phyloP scores from a whole-genome alignment of 495 filamentous ascomycete genomes.

The Monascus purpureus region DNA sequence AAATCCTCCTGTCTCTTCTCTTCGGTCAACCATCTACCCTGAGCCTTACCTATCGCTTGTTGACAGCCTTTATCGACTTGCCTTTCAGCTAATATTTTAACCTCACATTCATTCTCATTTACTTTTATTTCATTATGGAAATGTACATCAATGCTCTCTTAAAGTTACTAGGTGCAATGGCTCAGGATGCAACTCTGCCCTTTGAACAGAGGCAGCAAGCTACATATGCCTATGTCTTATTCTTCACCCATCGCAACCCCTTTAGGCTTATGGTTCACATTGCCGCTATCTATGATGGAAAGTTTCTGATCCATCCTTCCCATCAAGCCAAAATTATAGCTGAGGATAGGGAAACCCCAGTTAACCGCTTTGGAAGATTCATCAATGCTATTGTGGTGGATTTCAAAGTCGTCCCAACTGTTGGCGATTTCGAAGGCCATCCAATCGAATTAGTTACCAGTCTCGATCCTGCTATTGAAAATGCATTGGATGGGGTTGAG shows the following conservation, averaged over 20 bases:
- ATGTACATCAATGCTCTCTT: conserved; percentile 1
- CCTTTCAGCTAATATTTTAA: neutral
- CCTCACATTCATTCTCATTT: neutral
- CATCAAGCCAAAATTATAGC: conserved; percentile 3
- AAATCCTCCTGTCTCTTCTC: neutral
- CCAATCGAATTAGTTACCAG: conserved; percentile 10
- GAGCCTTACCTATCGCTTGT: neutral
- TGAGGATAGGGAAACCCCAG: conserved; percentile 3
- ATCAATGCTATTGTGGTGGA: conserved; percentile 4
- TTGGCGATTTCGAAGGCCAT: conserved; percentile 12
- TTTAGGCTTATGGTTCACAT: conserved; percentile 12
- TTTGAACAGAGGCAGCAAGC: conserved; percentile 5
- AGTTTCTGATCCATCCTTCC: conserved; percentile 5
- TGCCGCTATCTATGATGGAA: conserved; percentile 4
- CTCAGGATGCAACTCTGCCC: conserved; percentile 1
- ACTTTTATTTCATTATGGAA: neutral
- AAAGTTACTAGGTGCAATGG: conserved; percentile 1
- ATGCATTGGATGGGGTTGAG: conserved; percentile 1
- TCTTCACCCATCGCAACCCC: conserved; percentile 4
- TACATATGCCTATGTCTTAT: conserved; percentile 6
- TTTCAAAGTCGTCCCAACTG: conserved; percentile 4
- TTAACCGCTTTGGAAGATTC: conserved; percentile 4
- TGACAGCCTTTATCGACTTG: neutral
- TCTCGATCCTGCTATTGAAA: conserved; percentile 5
- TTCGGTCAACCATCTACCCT: neutral